Percentiles rank a stretch among this genome's conserved stretches.
Conservation (phyloP, 2,329 filamentous ascomycete genomes). For the Lasiodiplodia sp. region DNA sequence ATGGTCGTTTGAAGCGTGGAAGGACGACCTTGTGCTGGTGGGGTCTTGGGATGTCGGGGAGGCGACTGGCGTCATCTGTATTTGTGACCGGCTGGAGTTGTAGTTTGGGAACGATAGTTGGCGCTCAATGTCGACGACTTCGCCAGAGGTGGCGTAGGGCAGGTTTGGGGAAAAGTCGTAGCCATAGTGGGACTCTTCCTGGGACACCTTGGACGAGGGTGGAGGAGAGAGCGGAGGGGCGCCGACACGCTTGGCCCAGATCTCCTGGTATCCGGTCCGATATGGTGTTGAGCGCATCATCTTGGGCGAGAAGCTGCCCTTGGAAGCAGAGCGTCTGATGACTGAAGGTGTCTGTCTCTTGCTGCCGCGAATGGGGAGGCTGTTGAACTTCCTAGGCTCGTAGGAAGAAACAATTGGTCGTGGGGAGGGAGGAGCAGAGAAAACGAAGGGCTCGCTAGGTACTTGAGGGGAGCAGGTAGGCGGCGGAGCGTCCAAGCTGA, state of each 20-base stretch:
- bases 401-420: slow-evolving; percentile 35
- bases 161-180: slow-evolving; percentile 35
- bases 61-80: slow-evolving; percentile 29
- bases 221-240: slow-evolving; percentile 40
- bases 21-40: slow-evolving; percentile 31
- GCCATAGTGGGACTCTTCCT: slow-evolving; percentile 33
- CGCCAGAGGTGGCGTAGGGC: slow-evolving; percentile 12
- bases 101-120: slow-evolving; percentile 17
- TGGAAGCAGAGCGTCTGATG: slow-evolving; percentile 47
- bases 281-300: slow-evolving; percentile 63
- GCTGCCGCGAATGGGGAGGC: slow-evolving; percentile 35
- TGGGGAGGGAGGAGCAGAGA: slow-evolving; percentile 45
- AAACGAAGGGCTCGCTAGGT: slow-evolving; percentile 34
- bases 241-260: slow-evolving; percentile 62
- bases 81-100: neutral
- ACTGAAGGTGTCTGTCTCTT: slow-evolving; percentile 30
- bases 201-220: slow-evolving; percentile 39
- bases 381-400: slow-evolving; percentile 32
- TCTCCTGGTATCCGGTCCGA: slow-evolving; percentile 53
- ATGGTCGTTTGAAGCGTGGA: slow-evolving; percentile 33
- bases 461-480: slow-evolving; percentile 30
- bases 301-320: slow-evolving; percentile 56
- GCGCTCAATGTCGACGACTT: slow-evolving; percentile 18
- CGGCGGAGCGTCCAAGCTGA: slow-evolving; percentile 39
- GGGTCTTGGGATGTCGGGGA: slow-evolving; percentile 26